Evolutionary conservation across 805 yeast species (phyloP).

Genomic region (Candida michaelii): DNA sequence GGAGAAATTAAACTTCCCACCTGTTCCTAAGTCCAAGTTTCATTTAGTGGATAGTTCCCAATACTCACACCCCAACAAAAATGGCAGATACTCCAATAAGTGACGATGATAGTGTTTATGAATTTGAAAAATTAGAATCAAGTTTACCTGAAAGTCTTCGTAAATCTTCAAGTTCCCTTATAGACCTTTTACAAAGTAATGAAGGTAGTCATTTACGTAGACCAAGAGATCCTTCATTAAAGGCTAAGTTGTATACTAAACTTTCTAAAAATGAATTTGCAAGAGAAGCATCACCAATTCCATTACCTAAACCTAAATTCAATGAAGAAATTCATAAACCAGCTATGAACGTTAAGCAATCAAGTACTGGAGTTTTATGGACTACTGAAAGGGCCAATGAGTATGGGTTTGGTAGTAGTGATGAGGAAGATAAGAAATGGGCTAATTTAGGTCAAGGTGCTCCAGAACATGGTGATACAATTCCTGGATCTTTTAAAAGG

Average conservation of each 20-base stretch:
- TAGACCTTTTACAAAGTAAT: conserved; percentile 28
- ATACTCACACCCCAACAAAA: neutral
- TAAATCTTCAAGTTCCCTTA: conserved; percentile 37
- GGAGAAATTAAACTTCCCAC: neutral
- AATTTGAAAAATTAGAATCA: conserved; percentile 43
- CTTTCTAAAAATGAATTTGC: conserved; percentile 34
- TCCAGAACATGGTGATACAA: conserved; percentile 59
- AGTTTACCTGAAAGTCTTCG: conserved; percentile 41
- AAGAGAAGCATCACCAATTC: conserved; percentile 47
- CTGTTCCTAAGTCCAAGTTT: neutral
- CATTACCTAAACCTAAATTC: conserved; percentile 48
- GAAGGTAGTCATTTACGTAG: conserved; percentile 16
- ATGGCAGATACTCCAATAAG: conserved; percentile 6
- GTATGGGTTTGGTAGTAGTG: conserved; percentile 44
- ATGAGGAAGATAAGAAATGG: conserved; percentile 45
- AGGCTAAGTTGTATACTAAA: conserved; percentile 23
- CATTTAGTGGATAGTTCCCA: neutral
- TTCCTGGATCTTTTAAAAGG: conserved; percentile 57
- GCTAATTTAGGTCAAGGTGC: conserved; percentile 66
- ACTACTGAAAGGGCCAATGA: conserved; percentile 60
- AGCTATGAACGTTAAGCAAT: conserved; percentile 57
- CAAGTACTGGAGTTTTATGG: conserved; percentile 66
- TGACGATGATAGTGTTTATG: conserved; percentile 20
- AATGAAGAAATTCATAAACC: conserved; percentile 50
- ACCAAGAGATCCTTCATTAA: conserved; percentile 15